phyloP scores from a whole-genome alignment of 2,329 filamentous ascomycete genomes.

The Fusarium metavorans region DNA sequence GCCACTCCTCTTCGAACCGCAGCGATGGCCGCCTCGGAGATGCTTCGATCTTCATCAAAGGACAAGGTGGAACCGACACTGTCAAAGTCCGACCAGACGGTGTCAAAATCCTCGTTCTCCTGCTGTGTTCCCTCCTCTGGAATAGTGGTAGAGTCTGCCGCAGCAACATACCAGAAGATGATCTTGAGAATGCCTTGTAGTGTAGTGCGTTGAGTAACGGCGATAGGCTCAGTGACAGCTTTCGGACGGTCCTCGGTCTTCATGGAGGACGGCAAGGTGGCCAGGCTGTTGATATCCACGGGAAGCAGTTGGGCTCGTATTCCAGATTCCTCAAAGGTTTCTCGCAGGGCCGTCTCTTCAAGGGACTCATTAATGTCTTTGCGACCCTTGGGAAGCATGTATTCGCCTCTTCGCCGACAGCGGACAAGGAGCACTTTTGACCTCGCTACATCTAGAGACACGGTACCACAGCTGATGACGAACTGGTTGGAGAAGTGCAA shows the following conservation, averaged over 20 bases:
- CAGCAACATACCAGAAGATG: slow-evolving; percentile 19
- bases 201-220: slow-evolving; percentile 5
- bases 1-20: background rate
- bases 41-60: background rate
- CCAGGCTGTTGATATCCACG: background rate
- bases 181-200: background rate
- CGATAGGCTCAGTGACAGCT: slow-evolving; percentile 5
- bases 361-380: slow-evolving; percentile 11
- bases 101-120: slow-evolving; percentile 15
- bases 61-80: background rate
- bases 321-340: slow-evolving; percentile 18
- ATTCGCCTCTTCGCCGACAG: slow-evolving; percentile 1
- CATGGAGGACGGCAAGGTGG: background rate
- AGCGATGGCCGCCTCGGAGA: background rate
- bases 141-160: slow-evolving; percentile 6
- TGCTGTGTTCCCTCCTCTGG: slow-evolving; percentile 11
- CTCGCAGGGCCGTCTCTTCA: slow-evolving; percentile 2
- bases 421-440: slow-evolving; percentile 5
- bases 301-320: background rate
- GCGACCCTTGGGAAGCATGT: slow-evolving; percentile 16
- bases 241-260: background rate
- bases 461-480: slow-evolving; percentile 20
- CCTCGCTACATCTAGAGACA: background rate
- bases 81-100: background rate
- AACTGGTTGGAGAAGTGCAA: background rate